Percentiles rank a stretch among this genome's conserved stretches.
phyloP scores from a whole-genome alignment of 352 stramenopile species.

The Phytophthora vignae region DNA sequence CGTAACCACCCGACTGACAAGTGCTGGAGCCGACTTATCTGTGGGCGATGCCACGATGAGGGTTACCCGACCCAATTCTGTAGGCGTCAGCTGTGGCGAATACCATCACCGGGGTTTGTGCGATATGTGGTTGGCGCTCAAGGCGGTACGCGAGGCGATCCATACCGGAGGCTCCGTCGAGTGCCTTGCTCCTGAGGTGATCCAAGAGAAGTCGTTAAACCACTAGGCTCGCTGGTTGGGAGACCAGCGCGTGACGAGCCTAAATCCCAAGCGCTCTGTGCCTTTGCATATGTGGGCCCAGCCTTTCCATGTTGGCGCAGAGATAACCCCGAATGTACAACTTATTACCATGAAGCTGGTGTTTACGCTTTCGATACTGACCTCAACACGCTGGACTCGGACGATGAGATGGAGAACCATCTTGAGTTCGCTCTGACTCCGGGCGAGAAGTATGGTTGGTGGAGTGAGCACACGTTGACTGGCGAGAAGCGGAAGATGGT shows the following conservation, averaged over 20 bases:
- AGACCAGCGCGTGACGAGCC: conserved; percentile 24
- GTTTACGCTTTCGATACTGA: too few relatives aligned
- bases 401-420: neutral
- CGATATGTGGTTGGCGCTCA: conserved; percentile 1
- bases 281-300: conserved; percentile 22
- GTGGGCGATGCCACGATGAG: too few relatives aligned
- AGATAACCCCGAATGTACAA: conserved; percentile 7
- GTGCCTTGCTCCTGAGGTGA: neutral
- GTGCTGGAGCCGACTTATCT: too few relatives aligned
- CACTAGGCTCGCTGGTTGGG: conserved; percentile 13
- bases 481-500: too few relatives aligned
- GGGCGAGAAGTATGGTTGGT: conserved; percentile 18
- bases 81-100: too few relatives aligned
- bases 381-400: too few relatives aligned
- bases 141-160: neutral
- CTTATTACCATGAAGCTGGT: too few relatives aligned
- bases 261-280: conserved; percentile 1
- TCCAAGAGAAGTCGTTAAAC: conserved; percentile 20
- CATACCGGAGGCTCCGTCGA: neutral
- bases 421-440: neutral
- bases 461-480: too few relatives aligned
- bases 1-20: too few relatives aligned
- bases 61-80: too few relatives aligned
- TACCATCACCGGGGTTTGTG: too few relatives aligned
- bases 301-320: conserved; percentile 6